Evolutionary conservation across 164 flowering plant species (phyloP), one percentile per base, ranked within the genome.

Genomic region (Annona cherimola): DNA sequence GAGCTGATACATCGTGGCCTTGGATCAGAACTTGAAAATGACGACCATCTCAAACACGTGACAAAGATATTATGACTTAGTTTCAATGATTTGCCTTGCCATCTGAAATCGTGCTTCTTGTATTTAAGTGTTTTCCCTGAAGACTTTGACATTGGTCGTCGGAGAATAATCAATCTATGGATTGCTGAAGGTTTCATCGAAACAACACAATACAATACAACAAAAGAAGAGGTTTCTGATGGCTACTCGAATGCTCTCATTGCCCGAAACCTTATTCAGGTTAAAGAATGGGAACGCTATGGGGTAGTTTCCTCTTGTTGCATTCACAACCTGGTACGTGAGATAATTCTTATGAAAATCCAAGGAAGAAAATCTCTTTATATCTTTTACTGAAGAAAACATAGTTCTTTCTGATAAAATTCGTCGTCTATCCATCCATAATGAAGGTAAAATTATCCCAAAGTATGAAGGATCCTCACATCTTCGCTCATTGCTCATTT

Each of bases 151-250:
- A 76, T 76, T 20, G 16, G 18, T 1, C 61, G 60, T 1, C 20
- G 3, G 35, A 71, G 39, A 20, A 42, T 76, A 45, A 6, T 71
- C 42, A 40, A 41, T 8, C 61, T 67, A 5, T 76, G 78, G 78
- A 45, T 71, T 7, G 78, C 78, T 14, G 74, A 76, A 44, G 78
- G 74, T 2, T 71, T 76, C 6, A 4, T 76, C 2, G 26, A 43
- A 42, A n/a, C n/a, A 5, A 19, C 19, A 20, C 26, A 42, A 8
- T 0, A 26, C 35, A 41, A 2, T 41, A 67, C 35, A 46, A 19
- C 67, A 50, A 45, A 67, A 55, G 78, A 76, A 45, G 74, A 67
- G 12, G 18, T 67, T 61, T 74, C 71, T 39, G 71, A 76, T 1
- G 71, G 71, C 8, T 71, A 61, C 71, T 20, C 69, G 42, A 43